Evolutionary conservation across 345 rosid species (phyloP).

Genomic region (Boechera divaricarpa): DNA sequence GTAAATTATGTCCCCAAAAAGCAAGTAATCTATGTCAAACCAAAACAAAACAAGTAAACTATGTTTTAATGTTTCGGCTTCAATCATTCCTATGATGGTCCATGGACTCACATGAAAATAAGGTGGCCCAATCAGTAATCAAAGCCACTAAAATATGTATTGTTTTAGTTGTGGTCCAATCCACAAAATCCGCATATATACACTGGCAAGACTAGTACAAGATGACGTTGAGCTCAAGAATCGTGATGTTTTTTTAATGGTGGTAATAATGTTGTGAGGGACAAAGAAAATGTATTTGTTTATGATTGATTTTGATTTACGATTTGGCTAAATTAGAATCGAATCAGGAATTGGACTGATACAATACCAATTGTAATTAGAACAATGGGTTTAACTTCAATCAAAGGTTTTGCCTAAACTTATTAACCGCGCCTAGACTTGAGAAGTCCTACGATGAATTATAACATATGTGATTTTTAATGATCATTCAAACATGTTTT

Average conservation of each 20-base stretch:
- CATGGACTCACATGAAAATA: conserved; percentile 28
- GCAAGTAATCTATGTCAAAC: neutral
- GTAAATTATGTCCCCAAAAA: neutral
- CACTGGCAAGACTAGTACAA: conserved; percentile 26
- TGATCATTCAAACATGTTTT: neutral
- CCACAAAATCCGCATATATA: conserved; percentile 15
- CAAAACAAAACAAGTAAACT: neutral
- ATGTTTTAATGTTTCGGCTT: conserved; percentile 21
- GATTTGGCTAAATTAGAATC: neutral
- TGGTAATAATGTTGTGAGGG: neutral
- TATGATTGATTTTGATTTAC: neutral
- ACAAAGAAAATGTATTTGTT: neutral
- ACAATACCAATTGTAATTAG: neutral
- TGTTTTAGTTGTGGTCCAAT: conserved; percentile 12
- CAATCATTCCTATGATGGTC: conserved; percentile 18
- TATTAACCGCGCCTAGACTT: neutral
- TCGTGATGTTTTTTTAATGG: neutral
- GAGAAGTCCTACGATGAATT: neutral
- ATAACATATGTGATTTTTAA: neutral
- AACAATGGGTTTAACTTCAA: neutral
- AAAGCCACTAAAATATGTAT: neutral
- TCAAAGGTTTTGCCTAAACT: neutral
- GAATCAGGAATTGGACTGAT: neutral
- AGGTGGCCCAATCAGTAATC: conserved; percentile 31
- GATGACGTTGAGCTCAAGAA: conserved; percentile 14